Base-by-base conservation (phyloP, 805 yeast species). In the Lachancea dasiensis region DNA sequence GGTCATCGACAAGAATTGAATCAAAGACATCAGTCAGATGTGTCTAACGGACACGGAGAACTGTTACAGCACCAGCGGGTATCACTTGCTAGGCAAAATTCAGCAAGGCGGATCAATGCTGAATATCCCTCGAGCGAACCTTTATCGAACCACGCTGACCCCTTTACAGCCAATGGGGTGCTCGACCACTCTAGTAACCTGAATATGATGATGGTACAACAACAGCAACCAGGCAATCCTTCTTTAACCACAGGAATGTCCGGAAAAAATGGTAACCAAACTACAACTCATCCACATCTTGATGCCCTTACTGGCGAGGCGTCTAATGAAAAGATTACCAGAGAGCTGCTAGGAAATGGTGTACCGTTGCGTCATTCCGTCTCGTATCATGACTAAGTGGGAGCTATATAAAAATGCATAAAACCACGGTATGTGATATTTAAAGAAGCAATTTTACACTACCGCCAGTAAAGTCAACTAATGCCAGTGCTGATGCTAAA, bases 121-220 rank as follows among this genome's bases (percentile, higher is more conserved):
- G n/a, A n/a, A n/a, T n/a, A n/a, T n/a, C n/a, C n/a, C n/a, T n/a
- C n/a, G n/a, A n/a, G n/a, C n/a, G n/a, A n/a, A n/a, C n/a, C n/a
- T n/a, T n/a, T n/a, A n/a, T n/a, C n/a, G n/a, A n/a, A n/a, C n/a
- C n/a, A n/a, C n/a, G n/a, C n/a, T n/a, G n/a, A n/a, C n/a, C n/a
- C n/a, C n/a, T n/a, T n/a, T n/a, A n/a, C n/a, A n/a, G 11, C 31
- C 32, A 10, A 15, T 11, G 17, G 32, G 24, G 8, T 28, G 10
- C 19, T 25, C 22, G 30, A 24, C 14, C 37, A 36, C 15, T 33
- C 36, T 14, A 28, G 23, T 7, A 31, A 40, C 27, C 15, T 40
- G 40, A 28, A 30, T 13, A 40, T 36, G 40, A 40, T 40, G 43
- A 40, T 36, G 40, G 31, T 38, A 36, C 43, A 40, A n/a, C n/a